Base-by-base conservation (phyloP, 345 rosid species). In the Ailanthus altissimus region DNA sequence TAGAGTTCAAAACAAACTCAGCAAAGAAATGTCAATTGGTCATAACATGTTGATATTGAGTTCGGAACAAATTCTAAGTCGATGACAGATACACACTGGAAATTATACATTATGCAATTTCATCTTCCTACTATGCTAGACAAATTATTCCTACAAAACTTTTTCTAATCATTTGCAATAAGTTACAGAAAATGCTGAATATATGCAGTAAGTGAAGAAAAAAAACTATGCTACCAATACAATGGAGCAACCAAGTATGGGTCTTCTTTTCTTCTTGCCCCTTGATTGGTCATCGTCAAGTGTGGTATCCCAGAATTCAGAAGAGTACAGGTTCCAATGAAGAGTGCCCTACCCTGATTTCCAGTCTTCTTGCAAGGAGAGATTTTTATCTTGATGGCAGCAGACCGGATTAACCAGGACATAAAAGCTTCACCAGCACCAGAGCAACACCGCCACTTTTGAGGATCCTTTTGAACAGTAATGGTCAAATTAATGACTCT, bases 131-230 rank as follows among this genome's bases (percentile, higher is more conserved):
- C 75, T 57, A 56, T 61, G 73, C 85, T 81, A 81, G 59, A 77
- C 60, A 78, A 53, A 63, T 77, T 83, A 77, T 82, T 79, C 81
- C 84, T 61, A 77, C 87, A 82, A 85, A 85, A 88, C 81, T 80
- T 77, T 73, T 68, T 75, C 76, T 74, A 69, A 45, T 59, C 49
- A 54, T 63, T 68, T 60, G 45, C 79, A 82, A 70, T 82, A 79
- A 82, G 79, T 81, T 75, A 84, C 80, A 81, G 75, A 73, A 76
- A 77, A 72, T 58, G 75, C 75, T 49, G 75, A 78, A 76, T 21
- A 54, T 61, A 69, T 75, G 75, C 62, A 56, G 50, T 46, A 20
- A 59, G 68, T 25, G 36, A 72, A 76, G n/a, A 40, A 62, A 53
- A n/a, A 77, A 72, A 76, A 70, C 84, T 69, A 85, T 66, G 74